phyloP scores from a whole-genome alignment of 768 basidiomycete genomes.

The Sporobolomyces roseus region DNA sequence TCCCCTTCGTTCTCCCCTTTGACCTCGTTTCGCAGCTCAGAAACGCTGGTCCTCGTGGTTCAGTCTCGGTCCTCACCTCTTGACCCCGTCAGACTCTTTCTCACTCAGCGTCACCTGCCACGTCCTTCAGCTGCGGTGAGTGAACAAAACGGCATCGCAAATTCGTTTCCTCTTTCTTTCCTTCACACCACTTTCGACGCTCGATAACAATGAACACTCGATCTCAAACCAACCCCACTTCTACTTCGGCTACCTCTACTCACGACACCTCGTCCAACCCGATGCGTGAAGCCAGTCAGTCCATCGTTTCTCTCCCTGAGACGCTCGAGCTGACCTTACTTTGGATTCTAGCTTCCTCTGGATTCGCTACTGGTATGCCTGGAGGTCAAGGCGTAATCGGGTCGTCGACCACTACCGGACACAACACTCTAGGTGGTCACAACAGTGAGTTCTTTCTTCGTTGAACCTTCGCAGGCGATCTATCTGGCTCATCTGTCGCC shows the following conservation, averaged over 20 bases:
- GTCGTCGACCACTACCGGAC: no score
- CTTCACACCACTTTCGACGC: neutral
- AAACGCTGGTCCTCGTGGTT: no score
- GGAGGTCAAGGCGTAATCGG: neutral
- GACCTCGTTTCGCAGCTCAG: no score
- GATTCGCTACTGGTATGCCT: slow-evolving; percentile 7
- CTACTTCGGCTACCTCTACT: neutral
- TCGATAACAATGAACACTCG: neutral
- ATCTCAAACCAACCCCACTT: neutral
- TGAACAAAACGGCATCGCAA: neutral
- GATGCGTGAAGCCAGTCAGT: neutral
- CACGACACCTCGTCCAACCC: neutral
- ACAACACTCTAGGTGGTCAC: no score
- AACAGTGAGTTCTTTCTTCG: no score
- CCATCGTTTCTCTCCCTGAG: neutral
- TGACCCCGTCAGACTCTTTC: no score
- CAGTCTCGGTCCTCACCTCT: no score
- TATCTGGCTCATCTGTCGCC: no score
- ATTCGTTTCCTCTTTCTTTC: neutral
- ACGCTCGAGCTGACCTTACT: neutral
- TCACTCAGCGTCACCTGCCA: no score
- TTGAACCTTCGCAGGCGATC: no score
- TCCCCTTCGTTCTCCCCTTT: no score
- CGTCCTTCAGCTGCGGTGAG: no score
- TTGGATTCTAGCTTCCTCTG: neutral